Percentiles rank a stretch among this genome's conserved stretches.
Evolutionary conservation across 1,284 basidiomycete genomes (phyloP).

Genomic region (Porogramme epimiltina): DNA sequence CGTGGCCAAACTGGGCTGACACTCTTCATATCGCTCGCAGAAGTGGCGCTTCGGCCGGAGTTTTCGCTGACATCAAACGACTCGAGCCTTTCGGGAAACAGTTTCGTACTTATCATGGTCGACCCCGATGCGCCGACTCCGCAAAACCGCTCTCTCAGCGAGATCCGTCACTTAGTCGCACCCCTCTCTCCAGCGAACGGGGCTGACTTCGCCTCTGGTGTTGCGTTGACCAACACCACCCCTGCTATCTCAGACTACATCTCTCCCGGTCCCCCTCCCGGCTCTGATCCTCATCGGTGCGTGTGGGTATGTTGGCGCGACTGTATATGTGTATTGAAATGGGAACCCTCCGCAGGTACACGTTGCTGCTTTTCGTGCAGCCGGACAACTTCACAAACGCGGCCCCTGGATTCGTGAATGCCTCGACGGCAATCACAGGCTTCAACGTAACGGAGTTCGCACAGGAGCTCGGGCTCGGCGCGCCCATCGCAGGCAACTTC

Average conservation of each 20-base stretch:
- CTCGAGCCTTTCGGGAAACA: neutral
- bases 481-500: neutral
- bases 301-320: neutral
- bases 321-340: no score
- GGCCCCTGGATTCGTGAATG: neutral
- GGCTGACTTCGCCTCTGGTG: neutral
- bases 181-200: conserved; percentile 31
- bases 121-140: conserved; percentile 51
- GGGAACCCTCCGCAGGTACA: neutral
- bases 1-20: no score
- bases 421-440: neutral
- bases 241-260: conserved; percentile 39
- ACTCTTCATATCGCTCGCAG: neutral
- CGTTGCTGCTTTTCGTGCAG: neutral
- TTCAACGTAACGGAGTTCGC: neutral
- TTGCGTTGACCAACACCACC: conserved; percentile 35
- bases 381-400: neutral
- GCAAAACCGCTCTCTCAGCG: neutral
- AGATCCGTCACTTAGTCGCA: neutral
- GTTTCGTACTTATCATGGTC: conserved; percentile 43
- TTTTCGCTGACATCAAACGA: neutral
- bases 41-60: neutral
- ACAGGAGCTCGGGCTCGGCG: neutral
- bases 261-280: conserved; percentile 41
- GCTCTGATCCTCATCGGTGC: conserved; percentile 50